Base-by-base conservation (phyloP, 441 rosid genomes). In the Eutrema salsugineum region DNA sequence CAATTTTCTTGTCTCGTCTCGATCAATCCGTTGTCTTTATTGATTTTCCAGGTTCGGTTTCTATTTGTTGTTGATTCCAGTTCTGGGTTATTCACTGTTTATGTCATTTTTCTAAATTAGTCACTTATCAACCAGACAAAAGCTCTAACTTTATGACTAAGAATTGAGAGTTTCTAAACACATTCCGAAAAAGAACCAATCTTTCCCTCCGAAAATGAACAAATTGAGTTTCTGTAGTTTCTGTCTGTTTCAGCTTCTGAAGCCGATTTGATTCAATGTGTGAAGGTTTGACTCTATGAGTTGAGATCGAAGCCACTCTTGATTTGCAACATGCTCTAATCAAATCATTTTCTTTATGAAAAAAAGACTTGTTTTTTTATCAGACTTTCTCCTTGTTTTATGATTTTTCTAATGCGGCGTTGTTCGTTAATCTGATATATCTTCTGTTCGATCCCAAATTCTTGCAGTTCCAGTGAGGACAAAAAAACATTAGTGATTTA, bases 41-140 rank as follows among this genome's bases (percentile, higher is more conserved):
- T 50, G 9, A 43, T 49, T 28, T 56, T 40, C 66, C 57, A 63
- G 79, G 68, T 76, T 63, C 27, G 32, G 28, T 40, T 46, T 62
- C 38, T 27, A 20, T 38, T 33, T 57, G 51, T 75, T 43, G 2
- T 40, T 66, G 8, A 24, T 58, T 9, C 5, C 27, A 11, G 0
- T 58, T 12, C 59, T 27, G 17, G 49, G 22, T 50, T 69, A 5
- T 46, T 50, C 55, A 11, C 39, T 14, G 40, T 64, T 46, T 46
- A 11, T 44, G 11, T 17, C n/a, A 7, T 6, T 1, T 2, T 9
- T 63, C 49, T 30, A 3, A 30, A n/a, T 61, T 50, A 35, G 15
- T 30, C 32, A 53, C 63, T 43, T 63, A 33, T 54, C 28, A 58
- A 15, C 58, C 58, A 22, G 5, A 42, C 15, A 73, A 66, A 59